Evolutionary conservation across 331 rosid genomes (phyloP).

Genomic region (Prunus yedoensis): DNA sequence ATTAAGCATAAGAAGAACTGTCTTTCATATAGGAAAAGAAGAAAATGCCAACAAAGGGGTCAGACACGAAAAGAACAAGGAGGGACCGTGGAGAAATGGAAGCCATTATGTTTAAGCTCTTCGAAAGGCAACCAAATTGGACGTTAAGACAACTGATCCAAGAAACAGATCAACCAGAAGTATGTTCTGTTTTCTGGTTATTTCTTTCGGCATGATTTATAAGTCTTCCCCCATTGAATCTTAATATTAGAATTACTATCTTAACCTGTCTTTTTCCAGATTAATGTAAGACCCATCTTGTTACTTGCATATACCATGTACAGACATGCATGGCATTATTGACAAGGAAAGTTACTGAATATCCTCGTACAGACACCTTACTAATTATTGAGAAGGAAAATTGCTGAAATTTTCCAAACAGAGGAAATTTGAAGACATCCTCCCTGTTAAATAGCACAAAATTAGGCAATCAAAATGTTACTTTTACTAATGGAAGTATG

Average conservation of each 20-base stretch:
- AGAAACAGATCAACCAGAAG: constrained; percentile 95
- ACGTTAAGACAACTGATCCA: constrained; percentile 72
- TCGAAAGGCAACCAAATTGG: constrained; percentile 79
- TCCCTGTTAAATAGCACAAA: background rate
- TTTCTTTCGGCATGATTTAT: background rate
- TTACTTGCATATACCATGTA: background rate
- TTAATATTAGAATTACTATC: background rate
- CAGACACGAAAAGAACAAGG: constrained; percentile 75
- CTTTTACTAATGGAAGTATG: background rate
- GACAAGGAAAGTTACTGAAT: no score
- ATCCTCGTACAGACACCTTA: no score
- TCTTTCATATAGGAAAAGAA: constrained; percentile 67
- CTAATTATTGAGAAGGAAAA: no score
- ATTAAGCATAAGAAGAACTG: constrained; percentile 20
- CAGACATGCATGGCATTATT: no score
- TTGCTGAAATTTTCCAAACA: background rate
- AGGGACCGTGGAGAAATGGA: constrained; percentile 88
- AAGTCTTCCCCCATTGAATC: no score
- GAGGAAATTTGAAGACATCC: background rate
- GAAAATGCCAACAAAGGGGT: constrained; percentile 50
- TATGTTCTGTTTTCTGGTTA: constrained; percentile 48
- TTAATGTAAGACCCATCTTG: background rate
- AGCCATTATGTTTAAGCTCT: constrained; percentile 75
- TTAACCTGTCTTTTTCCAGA: background rate
- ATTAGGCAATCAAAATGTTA: background rate